Base-by-base conservation (phyloP, 2,329 filamentous ascomycete genomes). In the Chrysosporium keratinophilum region DNA sequence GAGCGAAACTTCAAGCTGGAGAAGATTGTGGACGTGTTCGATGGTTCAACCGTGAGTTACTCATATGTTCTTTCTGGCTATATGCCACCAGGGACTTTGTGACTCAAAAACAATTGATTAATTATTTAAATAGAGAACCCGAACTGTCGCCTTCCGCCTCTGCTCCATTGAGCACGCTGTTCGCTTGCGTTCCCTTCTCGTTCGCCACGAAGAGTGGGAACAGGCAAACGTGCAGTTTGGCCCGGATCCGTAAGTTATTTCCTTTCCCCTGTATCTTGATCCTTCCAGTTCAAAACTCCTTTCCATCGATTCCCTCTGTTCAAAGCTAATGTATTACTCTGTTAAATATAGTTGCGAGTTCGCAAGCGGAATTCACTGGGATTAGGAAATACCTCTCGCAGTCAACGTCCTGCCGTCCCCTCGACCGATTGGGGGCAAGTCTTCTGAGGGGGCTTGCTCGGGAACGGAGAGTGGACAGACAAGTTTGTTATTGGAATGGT, bases 81-180 rank as follows among this genome's bases (percentile, higher is more conserved):
- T 19, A 20, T 11, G 23, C 11, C 5, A 14, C 23, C 5, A 19
- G 19, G 3, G 11, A 2, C 11, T 17, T 14, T 15, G n/a, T 34
- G 43, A 34, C 15, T 3, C 23, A 28, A 5, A 40, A 40, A 7
- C 3, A 17, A 28, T 19, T 31, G n/a, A 47, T 17, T 54, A 44
- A 50, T 19, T 20, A 28, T 17, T 20, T 49, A 12, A 14, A 20
- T 41, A 52, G 54, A 50, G 14, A 34, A 39, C 37, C 33, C 67
- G 69, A 40, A 70, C 65, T 33, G 68, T 76, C n/a, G 64, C 69
- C 31, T 76, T 77, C 59, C 72, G 74, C 7, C 77, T 78, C 61
- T 68, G 65, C 42, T 73, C 67, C 56, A 73, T 77, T 54, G 64
- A 67, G 20, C 64, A 76, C 51, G 74, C 75, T 0, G 67, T 74